Conservation (phyloP, 768 basidiomycete genomes). For the Suillus spraguei region DNA sequence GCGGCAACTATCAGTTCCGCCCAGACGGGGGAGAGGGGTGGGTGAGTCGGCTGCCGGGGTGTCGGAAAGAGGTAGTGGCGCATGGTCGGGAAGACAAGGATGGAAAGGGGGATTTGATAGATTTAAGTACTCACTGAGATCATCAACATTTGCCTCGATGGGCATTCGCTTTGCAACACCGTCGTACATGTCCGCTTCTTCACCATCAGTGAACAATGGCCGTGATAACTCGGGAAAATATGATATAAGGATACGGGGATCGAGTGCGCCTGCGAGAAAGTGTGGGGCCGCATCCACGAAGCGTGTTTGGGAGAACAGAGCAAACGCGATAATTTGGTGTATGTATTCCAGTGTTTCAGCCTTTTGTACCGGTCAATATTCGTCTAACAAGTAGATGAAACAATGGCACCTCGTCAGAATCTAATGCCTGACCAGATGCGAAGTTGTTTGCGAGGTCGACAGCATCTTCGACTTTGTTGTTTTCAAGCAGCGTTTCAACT, state of each 20-base stretch:
- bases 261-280: slow-evolving; percentile 78
- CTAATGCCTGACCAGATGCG: slow-evolving; percentile 56
- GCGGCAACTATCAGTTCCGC: slow-evolving; percentile 79
- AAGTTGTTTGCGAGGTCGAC: slow-evolving; percentile 59
- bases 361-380: slow-evolving; percentile 31
- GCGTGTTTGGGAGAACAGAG: slow-evolving; percentile 74
- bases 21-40: slow-evolving; percentile 39
- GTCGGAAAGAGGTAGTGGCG: slow-evolving; percentile 26
- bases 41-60: slow-evolving; percentile 33
- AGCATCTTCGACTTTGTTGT: slow-evolving; percentile 66
- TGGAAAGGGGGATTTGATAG: slow-evolving; percentile 24
- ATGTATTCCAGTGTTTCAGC: slow-evolving; percentile 74
- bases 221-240: slow-evolving; percentile 81
- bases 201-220: slow-evolving; percentile 52
- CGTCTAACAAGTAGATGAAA: slow-evolving; percentile 15
- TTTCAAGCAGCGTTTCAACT: slow-evolving; percentile 66
- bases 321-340: slow-evolving; percentile 81
- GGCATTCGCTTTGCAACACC: slow-evolving; percentile 78
- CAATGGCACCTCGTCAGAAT: slow-evolving; percentile 1
- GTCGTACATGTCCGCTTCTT: slow-evolving; percentile 69
- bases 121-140: slow-evolving; percentile 71
- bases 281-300: slow-evolving; percentile 84
- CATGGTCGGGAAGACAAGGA: slow-evolving; percentile 23
- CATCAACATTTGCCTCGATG: slow-evolving; percentile 68
- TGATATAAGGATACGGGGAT: slow-evolving; percentile 80